Evolutionary conservation across 331 rosid species (phyloP).

Genomic region (Quercus tomentella): DNA sequence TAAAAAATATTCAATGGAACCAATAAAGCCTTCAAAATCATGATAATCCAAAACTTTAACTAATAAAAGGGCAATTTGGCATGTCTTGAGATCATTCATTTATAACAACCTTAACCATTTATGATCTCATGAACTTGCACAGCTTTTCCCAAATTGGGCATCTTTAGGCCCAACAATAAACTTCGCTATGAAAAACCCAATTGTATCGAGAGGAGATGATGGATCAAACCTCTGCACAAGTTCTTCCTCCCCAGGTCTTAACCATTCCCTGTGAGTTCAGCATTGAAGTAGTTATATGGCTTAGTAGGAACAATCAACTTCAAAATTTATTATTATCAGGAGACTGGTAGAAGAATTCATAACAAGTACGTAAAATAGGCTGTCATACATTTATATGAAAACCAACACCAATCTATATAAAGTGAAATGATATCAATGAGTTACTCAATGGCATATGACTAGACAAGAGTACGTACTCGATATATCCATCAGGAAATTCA

Average conservation of each 20-base stretch:
- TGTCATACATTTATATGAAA: too few species aligned
- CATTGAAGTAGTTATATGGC: neutral
- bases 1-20: too few species aligned
- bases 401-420: too few species aligned
- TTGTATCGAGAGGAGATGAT: conserved; percentile 70
- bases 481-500: conserved; percentile 75
- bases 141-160: neutral
- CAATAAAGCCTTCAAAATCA: too few species aligned
- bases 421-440: neutral
- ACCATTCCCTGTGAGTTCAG: conserved; percentile 57
- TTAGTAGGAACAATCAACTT: neutral
- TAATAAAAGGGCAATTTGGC: neutral
- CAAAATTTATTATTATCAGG: too few species aligned
- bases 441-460: conserved; percentile 1
- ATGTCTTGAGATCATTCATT: neutral
- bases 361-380: too few species aligned
- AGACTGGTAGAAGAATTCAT: too few species aligned
- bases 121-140: neutral
- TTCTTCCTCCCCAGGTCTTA: conserved; percentile 87
- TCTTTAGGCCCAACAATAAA: conserved; percentile 69
- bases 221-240: conserved; percentile 98
- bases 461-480: conserved; percentile 54
- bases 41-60: too few species aligned
- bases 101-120: neutral
- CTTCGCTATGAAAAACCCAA: conserved; percentile 94